phyloP scores from a whole-genome alignment of 2,329 filamentous ascomycete genomes.

The Pseudogymnoascus sp. region DNA sequence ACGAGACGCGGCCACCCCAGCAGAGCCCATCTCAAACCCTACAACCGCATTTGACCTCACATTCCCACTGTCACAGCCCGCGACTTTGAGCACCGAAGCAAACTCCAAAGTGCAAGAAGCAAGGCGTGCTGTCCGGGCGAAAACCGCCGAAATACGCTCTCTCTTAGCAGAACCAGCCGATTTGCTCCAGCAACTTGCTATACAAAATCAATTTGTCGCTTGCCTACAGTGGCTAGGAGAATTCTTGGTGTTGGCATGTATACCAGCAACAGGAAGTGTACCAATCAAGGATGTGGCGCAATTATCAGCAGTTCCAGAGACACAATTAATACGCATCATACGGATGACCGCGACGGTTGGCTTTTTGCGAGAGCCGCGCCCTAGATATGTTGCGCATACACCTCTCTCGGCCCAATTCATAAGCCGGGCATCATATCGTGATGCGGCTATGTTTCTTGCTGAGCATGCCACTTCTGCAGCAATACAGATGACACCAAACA shows the following conservation, averaged over 20 bases:
- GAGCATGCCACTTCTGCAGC: constrained; percentile 28
- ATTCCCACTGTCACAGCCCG: too few relatives aligned
- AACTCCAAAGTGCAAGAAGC: too few relatives aligned
- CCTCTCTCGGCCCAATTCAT: constrained; percentile 32
- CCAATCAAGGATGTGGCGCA: constrained; percentile 34
- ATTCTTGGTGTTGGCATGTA: constrained; percentile 36
- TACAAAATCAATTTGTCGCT: constrained; percentile 26
- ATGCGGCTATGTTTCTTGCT: constrained; percentile 33
- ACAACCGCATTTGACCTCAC: too few relatives aligned
- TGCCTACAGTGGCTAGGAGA: constrained; percentile 37
- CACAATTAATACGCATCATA: constrained; percentile 30
- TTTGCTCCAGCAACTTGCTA: constrained; percentile 22
- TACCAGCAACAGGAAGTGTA: constrained; percentile 33
- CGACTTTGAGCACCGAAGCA: too few relatives aligned
- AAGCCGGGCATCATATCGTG: constrained; percentile 26
- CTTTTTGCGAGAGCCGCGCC: constrained; percentile 29
- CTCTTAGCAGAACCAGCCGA: constrained; percentile 22
- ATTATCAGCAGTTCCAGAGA: constrained; percentile 32
- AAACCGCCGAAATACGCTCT: background rate
- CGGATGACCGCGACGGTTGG: constrained; percentile 28
- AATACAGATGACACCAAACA: constrained; percentile 27
- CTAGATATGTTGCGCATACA: constrained; percentile 31
- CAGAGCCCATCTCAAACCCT: too few relatives aligned
- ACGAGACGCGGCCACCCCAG: too few relatives aligned
- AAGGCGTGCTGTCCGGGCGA: background rate